phyloP scores from a whole-genome alignment of 345 rosid species.

The Psidium friedrichsthalianum region DNA sequence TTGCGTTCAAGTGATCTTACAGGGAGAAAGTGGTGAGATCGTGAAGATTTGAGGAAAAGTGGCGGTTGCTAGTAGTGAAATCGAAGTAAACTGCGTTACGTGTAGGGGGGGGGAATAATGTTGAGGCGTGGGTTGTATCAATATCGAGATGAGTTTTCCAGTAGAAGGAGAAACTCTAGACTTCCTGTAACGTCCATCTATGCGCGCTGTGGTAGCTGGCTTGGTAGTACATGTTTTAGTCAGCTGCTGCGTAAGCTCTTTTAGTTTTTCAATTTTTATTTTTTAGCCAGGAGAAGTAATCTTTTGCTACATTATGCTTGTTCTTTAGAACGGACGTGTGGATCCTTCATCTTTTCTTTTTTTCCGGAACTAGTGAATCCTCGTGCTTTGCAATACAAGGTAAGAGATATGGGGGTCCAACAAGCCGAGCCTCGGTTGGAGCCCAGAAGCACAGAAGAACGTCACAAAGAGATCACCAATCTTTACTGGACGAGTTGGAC shows the following conservation, averaged over 20 bases:
- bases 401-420: slow-evolving; percentile 65
- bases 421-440: slow-evolving; percentile 80
- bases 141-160: too few species aligned
- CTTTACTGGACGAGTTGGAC: slow-evolving; percentile 41
- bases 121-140: too few species aligned
- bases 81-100: too few species aligned
- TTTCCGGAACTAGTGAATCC: not conserved
- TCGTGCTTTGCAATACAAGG: slow-evolving; percentile 37
- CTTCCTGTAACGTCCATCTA: not conserved
- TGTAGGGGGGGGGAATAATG: too few species aligned
- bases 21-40: not conserved
- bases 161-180: not conserved
- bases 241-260: not conserved
- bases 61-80: too few species aligned
- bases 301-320: not conserved
- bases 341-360: not conserved
- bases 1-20: not conserved
- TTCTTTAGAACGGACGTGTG: not conserved
- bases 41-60: too few species aligned
- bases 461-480: slow-evolving; percentile 65
- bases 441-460: slow-evolving; percentile 71
- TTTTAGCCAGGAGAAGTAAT: not conserved
- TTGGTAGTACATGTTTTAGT: not conserved
- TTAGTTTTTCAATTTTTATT: not conserved
- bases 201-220: not conserved